Base-by-base conservation (phyloP, 2,329 filamentous ascomycete species). In the Cladobotryum mycophilum region DNA sequence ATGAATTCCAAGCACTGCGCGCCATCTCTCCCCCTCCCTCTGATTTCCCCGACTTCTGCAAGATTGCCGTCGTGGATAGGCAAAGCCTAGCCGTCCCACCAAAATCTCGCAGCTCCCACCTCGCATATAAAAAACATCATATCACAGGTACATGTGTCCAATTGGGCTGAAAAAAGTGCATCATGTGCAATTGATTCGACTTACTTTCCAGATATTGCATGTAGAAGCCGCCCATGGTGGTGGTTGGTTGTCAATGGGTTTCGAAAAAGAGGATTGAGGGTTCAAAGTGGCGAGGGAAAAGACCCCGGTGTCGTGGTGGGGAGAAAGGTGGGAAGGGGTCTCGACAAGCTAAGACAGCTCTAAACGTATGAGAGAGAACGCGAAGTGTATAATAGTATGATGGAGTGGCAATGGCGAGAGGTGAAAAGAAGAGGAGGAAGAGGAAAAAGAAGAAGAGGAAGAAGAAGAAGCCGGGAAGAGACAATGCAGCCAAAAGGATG, bases 121-220 rank as follows among this genome's bases (percentile, higher is more conserved):
- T 37, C 44, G 6, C 36, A 38, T 18, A 38, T 18, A 38, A 7
- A 14, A 14, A n/a, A 38, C 36, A 51, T 38, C 43, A 51, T 60
- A 50, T 53, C 46, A 57, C 43, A 43, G 42, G 41, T 37, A 43
- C 41, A 43, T 45, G 45, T 42, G 49, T 11, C 53, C 51, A 18
- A 62, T 61, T 62, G 56, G 41, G 47, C 42, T 37, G 42, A 22
- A 53, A 36, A 56, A 55, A 15, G 45, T 22, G 41, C 41, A 45
- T n/a, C n/a, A 18, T 35, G 47, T 48, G 54, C 47, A 48, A 49
- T 58, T 57, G 48, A 54, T 40, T 30, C 46, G 60, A 85, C 84
- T 81, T 84, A 87, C 84, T 86, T 66, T 85, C 81, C 58, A 87
- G 75, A 67, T 88, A 88, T 62, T 86, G 82, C 76, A 85, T 85